Evolutionary conservation across 768 basidiomycete genomes (phyloP).

Genomic region (Lanmaoa pseudosensibilis): DNA sequence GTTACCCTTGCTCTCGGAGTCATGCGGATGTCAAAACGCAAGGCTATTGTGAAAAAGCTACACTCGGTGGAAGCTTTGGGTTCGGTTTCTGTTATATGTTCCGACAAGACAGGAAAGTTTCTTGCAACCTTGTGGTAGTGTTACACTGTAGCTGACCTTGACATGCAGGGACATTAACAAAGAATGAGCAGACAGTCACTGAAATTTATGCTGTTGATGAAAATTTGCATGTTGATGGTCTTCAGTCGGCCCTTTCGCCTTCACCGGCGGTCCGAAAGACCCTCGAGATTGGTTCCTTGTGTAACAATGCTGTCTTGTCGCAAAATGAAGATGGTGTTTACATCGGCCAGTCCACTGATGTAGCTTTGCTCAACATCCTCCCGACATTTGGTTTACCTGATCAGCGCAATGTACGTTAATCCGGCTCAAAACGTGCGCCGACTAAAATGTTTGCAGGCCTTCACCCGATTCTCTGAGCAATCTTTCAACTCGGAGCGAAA

Average conservation of each 20-base stretch:
- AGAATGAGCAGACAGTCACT: constrained; percentile 93
- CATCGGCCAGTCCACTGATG: constrained; percentile 91
- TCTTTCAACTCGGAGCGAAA: constrained; percentile 95
- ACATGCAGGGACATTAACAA: constrained; percentile 77
- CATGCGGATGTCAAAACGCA: constrained; percentile 88
- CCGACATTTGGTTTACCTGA: constrained; percentile 66
- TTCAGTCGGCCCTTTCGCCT: constrained; percentile 44
- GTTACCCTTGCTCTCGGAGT: constrained; percentile 96
- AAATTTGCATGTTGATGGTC: constrained; percentile 55
- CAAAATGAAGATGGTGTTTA: constrained; percentile 68
- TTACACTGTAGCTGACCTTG: constrained; percentile 1
- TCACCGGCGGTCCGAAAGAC: constrained; percentile 73
- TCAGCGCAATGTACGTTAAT: constrained; percentile 59
- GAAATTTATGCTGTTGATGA: constrained; percentile 90
- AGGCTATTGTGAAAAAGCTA: constrained; percentile 95
- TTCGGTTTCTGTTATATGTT: constrained; percentile 95
- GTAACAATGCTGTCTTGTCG: constrained; percentile 77
- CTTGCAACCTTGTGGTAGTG: not conserved
- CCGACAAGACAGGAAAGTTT: constrained; percentile 86
- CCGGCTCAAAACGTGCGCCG: not conserved
- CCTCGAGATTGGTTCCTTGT: constrained; percentile 80
- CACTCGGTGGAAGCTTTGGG: constrained; percentile 94
- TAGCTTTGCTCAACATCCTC: constrained; percentile 83
- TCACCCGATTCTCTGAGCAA: constrained; percentile 72
- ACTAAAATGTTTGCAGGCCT: constrained; percentile 44